Base-by-base conservation (phyloP, 768 basidiomycete genomes). In the Termitomyces bulborhizus region DNA sequence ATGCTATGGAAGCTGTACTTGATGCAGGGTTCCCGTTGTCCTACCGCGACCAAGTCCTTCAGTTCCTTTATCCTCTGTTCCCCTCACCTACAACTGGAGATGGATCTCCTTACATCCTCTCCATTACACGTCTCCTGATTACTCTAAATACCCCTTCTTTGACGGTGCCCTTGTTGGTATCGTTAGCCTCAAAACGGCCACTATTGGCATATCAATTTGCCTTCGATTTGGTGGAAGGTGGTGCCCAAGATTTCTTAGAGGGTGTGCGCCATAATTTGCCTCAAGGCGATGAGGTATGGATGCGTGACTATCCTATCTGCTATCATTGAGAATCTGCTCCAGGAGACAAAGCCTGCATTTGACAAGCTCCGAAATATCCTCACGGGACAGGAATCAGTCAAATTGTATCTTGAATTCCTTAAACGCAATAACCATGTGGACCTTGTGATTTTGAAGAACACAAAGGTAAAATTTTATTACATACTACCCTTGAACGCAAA, bases 191-290 rank as follows among this genome's bases (percentile, higher is more conserved):
- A 4, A 78, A 79, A 57, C 82, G 94, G 61, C 80, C 81, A 40
- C 73, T 93, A 11, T 74, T 96, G 26, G 94, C 93, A 0, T 96
- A 94, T 69, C 97, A 99, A 68, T 84, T 98, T 66, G 93, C 90
- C 0, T 98, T 98, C 66, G 97, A 98, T 71, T 74, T 98, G 46
- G 90, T 88, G 13, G 96, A 98, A 71, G 92, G 94, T 36, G 96
- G 93, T 0, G 83, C 90, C 3, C 93, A 96, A 68, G 93, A 95
- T 63, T 98, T 93, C 72, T 74, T 98, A 44, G 88, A 93, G 63
- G 83, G 76, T 44, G 77, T 97, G 26, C 79, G 85, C 53, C 80
- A 71, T 46, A 80, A 82, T 27, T 72, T 93, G 11, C 91, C 88
- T 24, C 79, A 82, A 59, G 88, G 83, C 36, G 77, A 82, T 55